These are phyloP conservation scores for Populus tomentosa DNA, from an alignment of 441 rosid genomes.

Conservation along the genomic window DNA sequence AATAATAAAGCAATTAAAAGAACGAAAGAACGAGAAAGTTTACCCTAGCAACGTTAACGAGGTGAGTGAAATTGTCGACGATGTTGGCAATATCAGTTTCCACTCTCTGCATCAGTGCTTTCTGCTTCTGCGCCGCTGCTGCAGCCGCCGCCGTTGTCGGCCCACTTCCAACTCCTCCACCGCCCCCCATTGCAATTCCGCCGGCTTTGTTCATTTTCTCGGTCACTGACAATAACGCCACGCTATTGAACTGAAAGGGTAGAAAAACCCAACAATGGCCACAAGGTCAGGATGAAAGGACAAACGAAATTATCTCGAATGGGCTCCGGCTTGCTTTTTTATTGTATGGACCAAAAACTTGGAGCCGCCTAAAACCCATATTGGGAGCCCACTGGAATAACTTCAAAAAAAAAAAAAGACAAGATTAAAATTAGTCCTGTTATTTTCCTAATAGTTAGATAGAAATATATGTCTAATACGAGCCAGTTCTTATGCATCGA, in stretches of 20 bases:
- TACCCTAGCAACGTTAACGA: conserved; percentile 63
- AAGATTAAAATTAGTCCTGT: too few relatives aligned
- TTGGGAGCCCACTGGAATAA: not conserved
- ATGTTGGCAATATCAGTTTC: conserved; percentile 58
- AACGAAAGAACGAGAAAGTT: not conserved
- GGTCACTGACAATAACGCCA: not conserved
- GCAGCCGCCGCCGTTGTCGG: conserved; percentile 62
- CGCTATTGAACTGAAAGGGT: not conserved
- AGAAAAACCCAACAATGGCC: not conserved
- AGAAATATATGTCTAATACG: too few relatives aligned
- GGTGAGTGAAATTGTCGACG: conserved; percentile 61
- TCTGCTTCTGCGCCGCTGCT: conserved; percentile 67
- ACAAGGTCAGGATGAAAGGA: not conserved
- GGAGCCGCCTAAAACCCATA: not conserved
- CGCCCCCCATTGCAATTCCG: conserved; percentile 6
- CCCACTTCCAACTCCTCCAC: conserved; percentile 43
- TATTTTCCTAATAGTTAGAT: not conserved
- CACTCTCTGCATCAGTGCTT: conserved; percentile 54
- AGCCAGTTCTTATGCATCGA: too few relatives aligned
- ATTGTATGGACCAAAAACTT: not conserved
- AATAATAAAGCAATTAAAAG: not conserved
- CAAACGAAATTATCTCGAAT: not conserved
- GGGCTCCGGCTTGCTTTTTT: not conserved
- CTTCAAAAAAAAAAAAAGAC: too few relatives aligned
- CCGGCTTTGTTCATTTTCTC: conserved; percentile 37